Conservation (phyloP, 345 rosid genomes). For the Pelargonium nanum region DNA sequence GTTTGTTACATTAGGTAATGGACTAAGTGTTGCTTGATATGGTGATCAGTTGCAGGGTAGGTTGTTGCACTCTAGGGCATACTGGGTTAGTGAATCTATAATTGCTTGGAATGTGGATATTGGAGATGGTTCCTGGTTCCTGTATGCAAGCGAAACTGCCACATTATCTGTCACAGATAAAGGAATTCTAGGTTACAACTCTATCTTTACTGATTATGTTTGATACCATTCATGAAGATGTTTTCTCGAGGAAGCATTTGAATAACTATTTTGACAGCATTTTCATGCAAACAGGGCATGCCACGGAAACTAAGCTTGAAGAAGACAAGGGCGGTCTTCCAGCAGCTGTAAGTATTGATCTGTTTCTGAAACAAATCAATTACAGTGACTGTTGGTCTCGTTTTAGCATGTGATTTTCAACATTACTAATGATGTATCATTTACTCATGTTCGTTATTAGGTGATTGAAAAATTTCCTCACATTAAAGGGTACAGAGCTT, state of each 20-base stretch:
- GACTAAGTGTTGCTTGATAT: conserved; percentile 8
- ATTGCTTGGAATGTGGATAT: conserved; percentile 78
- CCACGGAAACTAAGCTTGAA: conserved; percentile 47
- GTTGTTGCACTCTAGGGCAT: conserved; percentile 51
- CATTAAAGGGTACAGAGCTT: conserved; percentile 50
- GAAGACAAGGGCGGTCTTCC: conserved; percentile 44
- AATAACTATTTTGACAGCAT: conserved; percentile 4
- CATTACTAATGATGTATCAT: not conserved
- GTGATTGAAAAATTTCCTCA: conserved; percentile 80
- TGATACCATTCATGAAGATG: not conserved
- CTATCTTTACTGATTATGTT: not conserved
- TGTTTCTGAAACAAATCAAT: not conserved
- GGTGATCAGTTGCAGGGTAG: conserved; percentile 39
- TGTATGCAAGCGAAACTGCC: conserved; percentile 59
- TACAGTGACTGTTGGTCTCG: not conserved
- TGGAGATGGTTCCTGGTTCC: conserved; percentile 48
- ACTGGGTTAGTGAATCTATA: conserved; percentile 51
- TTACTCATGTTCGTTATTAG: conserved; percentile 21
- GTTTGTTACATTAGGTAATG: not conserved
- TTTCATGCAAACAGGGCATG: conserved; percentile 42
- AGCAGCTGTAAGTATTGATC: conserved; percentile 23
- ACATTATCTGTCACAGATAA: conserved; percentile 39
- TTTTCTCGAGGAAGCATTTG: not conserved
- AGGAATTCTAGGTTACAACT: conserved; percentile 48
- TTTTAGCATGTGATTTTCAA: not conserved